Conservation (phyloP, 257 asterid species). For the Galeopsis tetrahit region DNA sequence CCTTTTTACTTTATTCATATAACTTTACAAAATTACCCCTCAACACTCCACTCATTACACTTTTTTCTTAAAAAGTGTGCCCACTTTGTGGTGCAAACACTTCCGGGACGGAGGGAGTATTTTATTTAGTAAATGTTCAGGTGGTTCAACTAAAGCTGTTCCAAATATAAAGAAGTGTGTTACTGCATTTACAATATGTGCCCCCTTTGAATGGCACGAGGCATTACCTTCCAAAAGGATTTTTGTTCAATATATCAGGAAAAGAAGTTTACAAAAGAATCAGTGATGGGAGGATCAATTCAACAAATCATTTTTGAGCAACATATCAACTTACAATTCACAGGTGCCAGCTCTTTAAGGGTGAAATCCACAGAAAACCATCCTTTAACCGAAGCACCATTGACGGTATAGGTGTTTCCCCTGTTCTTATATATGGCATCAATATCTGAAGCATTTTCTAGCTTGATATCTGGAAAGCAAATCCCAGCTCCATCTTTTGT, state of each 20-base stretch:
- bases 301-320: not conserved
- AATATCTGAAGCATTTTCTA: slow-evolving; percentile 56
- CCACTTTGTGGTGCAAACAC: too few species aligned
- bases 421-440: not conserved
- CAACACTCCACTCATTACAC: too few species aligned
- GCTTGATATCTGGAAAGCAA: slow-evolving; percentile 65
- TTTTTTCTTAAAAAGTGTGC: too few species aligned
- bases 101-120: too few species aligned
- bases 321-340: slow-evolving; percentile 49
- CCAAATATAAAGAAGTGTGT: not conserved
- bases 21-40: too few species aligned
- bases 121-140: not conserved
- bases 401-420: slow-evolving; percentile 49
- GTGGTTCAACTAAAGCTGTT: slow-evolving; percentile 5
- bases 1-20: too few species aligned
- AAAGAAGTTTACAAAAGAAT: not conserved
- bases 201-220: not conserved
- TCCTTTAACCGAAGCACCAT: slow-evolving; percentile 57
- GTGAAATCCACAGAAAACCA: slow-evolving; percentile 74
- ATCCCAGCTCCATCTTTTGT: slow-evolving; percentile 77
- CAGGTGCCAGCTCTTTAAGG: slow-evolving; percentile 44
- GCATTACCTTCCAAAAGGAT: not conserved
- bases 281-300: not conserved
- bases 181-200: not conserved
- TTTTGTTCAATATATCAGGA: not conserved